These are phyloP conservation scores for Lachancea kluyveri DNA, from an alignment of 805 yeast genomes.

Conservation along the genomic window DNA sequence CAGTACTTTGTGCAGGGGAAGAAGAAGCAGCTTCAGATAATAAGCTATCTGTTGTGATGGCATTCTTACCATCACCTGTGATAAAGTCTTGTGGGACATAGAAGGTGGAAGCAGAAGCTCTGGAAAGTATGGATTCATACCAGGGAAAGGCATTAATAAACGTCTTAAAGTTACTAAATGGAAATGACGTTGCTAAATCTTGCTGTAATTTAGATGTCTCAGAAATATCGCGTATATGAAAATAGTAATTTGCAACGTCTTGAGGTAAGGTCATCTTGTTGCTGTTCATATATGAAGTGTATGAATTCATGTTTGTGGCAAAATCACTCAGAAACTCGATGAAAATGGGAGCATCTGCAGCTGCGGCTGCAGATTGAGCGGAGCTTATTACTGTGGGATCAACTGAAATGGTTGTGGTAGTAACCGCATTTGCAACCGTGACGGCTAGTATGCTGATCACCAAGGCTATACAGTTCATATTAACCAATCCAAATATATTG, in stretches of 20 bases:
- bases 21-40: too few relatives aligned
- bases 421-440: too few relatives aligned
- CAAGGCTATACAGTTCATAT: too few relatives aligned
- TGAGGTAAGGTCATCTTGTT: conserved; percentile 32
- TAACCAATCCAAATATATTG: too few relatives aligned
- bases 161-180: conserved; percentile 33
- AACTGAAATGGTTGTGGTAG: too few relatives aligned
- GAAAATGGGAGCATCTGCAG: conserved; percentile 28
- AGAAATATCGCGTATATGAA: conserved; percentile 23
- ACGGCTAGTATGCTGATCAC: too few relatives aligned
- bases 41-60: too few relatives aligned
- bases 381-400: background rate
- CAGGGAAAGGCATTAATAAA: conserved; percentile 31
- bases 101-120: conserved; percentile 18
- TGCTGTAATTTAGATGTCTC: conserved; percentile 21
- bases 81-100: conserved; percentile 24
- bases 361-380: conserved; percentile 29
- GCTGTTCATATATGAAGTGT: conserved; percentile 32
- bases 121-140: conserved; percentile 21
- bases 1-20: too few relatives aligned
- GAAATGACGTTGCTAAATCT: conserved; percentile 29
- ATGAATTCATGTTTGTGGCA: conserved; percentile 19
- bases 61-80: background rate
- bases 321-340: conserved; percentile 31
- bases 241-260: conserved; percentile 30